phyloP scores from a whole-genome alignment of 306 rosid genomes.

The Quercus dentata region DNA sequence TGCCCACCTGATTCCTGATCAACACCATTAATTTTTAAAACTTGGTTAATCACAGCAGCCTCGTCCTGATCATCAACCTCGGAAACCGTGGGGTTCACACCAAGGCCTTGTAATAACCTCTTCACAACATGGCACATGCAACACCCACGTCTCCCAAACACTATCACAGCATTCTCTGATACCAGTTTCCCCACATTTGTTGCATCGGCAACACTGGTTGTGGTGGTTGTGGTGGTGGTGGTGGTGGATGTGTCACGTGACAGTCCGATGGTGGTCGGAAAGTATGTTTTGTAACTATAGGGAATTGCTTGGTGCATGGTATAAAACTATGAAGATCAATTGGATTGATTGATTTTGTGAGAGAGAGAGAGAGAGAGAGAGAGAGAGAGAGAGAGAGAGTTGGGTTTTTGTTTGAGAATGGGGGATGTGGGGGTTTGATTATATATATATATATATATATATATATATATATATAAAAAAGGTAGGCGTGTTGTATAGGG shows the following conservation, averaged over 20 bases:
- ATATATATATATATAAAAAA: background rate
- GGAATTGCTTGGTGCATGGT: slow-evolving; percentile 92
- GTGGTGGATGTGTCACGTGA: slow-evolving; percentile 19
- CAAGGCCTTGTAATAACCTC: slow-evolving; percentile 69
- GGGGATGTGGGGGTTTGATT: background rate
- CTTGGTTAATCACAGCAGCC: slow-evolving; percentile 29
- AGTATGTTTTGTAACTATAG: slow-evolving; percentile 35
- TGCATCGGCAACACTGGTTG: background rate
- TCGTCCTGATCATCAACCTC: slow-evolving; percentile 65
- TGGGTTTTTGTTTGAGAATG: background rate
- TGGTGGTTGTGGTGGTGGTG: background rate
- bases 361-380: slow-evolving; percentile 7
- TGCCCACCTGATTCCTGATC: background rate
- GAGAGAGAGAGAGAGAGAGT: slow-evolving; percentile 14
- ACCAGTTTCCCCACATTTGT: slow-evolving; percentile 27
- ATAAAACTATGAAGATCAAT: background rate
- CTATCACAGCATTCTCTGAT: slow-evolving; percentile 67
- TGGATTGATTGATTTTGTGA: background rate
- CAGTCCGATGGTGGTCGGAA: background rate
- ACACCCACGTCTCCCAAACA: slow-evolving; percentile 71
- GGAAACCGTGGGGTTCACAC: slow-evolving; percentile 70
- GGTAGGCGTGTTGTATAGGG: background rate
- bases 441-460: background rate
- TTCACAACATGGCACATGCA: slow-evolving; percentile 88
- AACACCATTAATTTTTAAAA: slow-evolving; percentile 3